Conservation (phyloP, 257 asterid species). For the Nicotiana paniculata region DNA sequence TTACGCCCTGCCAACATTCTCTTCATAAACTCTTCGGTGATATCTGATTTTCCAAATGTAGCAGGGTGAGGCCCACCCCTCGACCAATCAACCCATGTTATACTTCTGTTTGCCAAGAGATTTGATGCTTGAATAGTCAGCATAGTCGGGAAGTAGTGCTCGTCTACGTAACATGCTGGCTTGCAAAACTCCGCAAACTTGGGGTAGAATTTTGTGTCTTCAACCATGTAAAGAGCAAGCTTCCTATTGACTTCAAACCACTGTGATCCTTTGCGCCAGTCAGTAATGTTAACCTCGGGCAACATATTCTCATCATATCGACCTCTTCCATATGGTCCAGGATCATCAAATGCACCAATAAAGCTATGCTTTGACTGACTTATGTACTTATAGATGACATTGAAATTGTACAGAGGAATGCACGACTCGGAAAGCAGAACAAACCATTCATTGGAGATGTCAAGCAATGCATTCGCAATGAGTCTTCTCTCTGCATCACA, state of each 20-base stretch:
- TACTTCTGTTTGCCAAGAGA: conserved; percentile 37
- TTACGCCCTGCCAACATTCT: conserved; percentile 19
- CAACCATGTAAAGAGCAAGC: conserved; percentile 34
- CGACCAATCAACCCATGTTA: conserved; percentile 53
- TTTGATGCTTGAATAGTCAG: conserved; percentile 28
- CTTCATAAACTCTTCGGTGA: conserved; percentile 39
- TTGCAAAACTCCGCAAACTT: conserved; percentile 30
- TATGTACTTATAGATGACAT: conserved; percentile 28
- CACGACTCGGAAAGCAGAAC: conserved; percentile 46
- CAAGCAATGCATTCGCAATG: conserved; percentile 45
- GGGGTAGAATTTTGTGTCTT: conserved; percentile 31
- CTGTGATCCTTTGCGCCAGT: conserved; percentile 48
- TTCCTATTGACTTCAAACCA: conserved; percentile 44
- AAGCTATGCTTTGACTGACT: conserved; percentile 36
- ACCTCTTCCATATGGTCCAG: conserved; percentile 42
- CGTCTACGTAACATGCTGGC: conserved; percentile 42
- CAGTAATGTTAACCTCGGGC: conserved; percentile 34
- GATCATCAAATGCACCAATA: conserved; percentile 48
- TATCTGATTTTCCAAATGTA: conserved; percentile 38
- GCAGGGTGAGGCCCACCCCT: conserved; percentile 52
- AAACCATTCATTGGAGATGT: conserved; percentile 41
- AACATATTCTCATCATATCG: conserved; percentile 30
- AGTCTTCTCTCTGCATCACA: conserved; percentile 54
- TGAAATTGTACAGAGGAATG: conserved; percentile 45
- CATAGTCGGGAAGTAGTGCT: conserved; percentile 51